These are phyloP conservation scores for Grosmannia huntii DNA, from an alignment of 2,329 filamentous ascomycete species.

Conservation along the genomic window DNA sequence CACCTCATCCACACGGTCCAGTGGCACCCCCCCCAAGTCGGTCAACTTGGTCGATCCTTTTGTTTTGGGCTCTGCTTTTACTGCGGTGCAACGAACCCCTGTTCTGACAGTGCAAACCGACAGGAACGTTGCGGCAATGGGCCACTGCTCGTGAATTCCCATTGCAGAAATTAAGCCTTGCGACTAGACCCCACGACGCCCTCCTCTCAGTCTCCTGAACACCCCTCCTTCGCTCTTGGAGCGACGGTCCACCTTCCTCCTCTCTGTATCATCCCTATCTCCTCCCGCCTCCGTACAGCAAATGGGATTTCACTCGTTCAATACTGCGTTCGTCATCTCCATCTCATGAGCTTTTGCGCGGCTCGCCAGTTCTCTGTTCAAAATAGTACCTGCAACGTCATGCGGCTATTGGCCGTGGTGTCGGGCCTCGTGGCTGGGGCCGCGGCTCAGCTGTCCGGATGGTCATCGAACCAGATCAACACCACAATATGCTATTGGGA, in stretches of 20 bases:
- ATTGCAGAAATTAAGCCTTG: not conserved
- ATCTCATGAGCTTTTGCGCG: not conserved
- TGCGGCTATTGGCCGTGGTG: not conserved
- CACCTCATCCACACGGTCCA: too few relatives aligned
- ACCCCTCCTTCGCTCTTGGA: not conserved
- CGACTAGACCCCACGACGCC: not conserved
- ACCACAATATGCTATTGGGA: constrained; percentile 48
- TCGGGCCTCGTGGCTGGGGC: constrained; percentile 18
- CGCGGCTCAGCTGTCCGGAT: constrained; percentile 32
- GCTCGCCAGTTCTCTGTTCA: not conserved
- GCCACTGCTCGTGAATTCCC: not conserved
- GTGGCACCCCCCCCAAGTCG: too few relatives aligned
- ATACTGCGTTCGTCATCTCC: not conserved
- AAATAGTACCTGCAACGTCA: too few relatives aligned
- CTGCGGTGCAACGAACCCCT: too few relatives aligned
- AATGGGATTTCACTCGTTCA: not conserved
- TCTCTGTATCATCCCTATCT: not conserved
- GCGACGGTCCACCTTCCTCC: not conserved
- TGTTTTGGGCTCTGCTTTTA: too few relatives aligned
- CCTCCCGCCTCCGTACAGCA: not conserved
- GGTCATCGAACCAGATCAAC: constrained; percentile 39
- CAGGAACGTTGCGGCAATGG: not conserved
- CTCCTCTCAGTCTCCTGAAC: too few relatives aligned
- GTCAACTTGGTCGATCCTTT: too few relatives aligned
- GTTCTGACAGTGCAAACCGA: not conserved